Evolutionary conservation across 768 basidiomycete species (phyloP), one percentile per base, ranked within the genome.

Genomic region (Dendrothele bispora): DNA sequence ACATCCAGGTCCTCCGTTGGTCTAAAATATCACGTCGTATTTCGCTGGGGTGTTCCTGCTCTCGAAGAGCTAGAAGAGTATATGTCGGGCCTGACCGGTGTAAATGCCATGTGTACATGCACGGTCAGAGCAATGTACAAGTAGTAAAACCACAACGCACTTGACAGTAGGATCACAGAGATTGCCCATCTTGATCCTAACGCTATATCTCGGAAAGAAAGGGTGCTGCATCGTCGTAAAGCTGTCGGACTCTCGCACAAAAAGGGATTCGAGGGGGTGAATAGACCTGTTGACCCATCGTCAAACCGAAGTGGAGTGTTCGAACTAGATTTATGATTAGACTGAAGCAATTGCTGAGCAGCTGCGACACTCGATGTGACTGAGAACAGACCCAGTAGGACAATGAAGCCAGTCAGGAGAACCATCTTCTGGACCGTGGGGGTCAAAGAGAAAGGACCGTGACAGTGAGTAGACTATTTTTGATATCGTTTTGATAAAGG

Each of bases 51-150:
- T 68, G 42, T 64, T 75, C 41, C 88, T 68, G 47, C 81, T 84
- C 60, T 89, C 85, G 60, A 89, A 89, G 61, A 88, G 88, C 67
- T 86, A 86, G 71, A 88, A 88, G 59, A 84, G 85, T 14, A 85
- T 52, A 56, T 84, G 84, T 4, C 82, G 72, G 4, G 81, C 71
- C 57, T 86, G 85, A 8, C 84, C 84, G 0, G 83, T 83, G 59
- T 81, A 86, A 1, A 74, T 65, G 17, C 80, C 83, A 26, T 24
- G 28, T n/a, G n/a, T n/a, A 40, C 18, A n/a, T 6, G 28, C 7
- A 4, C 17, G 30, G 29, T 37, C 12, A 48, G 21, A n/a, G n/a
- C n/a, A n/a, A n/a, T n/a, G n/a, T 32, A 17, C 29, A 32, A 32
- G n/a, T n/a, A n/a, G n/a, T n/a, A n/a, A n/a, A n/a, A n/a, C n/a